Base-by-base conservation (phyloP, 1,139 yeast genomes). In the Saccharomyces hybrid region DNA sequence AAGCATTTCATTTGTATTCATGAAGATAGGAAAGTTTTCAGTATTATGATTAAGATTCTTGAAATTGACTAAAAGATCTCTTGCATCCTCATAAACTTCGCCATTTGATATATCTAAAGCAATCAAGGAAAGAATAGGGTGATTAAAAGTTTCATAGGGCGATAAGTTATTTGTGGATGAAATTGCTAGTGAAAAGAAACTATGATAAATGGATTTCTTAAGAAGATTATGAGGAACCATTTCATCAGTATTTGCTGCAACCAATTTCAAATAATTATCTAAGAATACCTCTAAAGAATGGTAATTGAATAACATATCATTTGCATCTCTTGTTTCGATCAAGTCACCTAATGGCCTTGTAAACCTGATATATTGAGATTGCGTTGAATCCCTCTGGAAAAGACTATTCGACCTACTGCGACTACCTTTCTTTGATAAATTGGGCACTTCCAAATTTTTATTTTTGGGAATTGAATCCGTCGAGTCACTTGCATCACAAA, bases 121-220 rank as follows among this genome's bases (percentile, higher is more conserved):
- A 53, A 90, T 77, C 16, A 91, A 70, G 52, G 91, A 88, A 1
- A 90, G 79, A 1, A 90, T 80, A 0, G 99, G 98, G 67, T 93
- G 98, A 62, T 88, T 86, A 67, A 91, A 86, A 2, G 93, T 84
- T 68, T 93, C 98, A 68, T 88, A 90, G 1, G 96, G 86, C 2
- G 89, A 83, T 5, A 88, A 74, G 26, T 78, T 78, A 41, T 81
- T 78, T 13, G 69, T 67, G 6, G 86, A 77, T 0, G 91, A 77
- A 26, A 87, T 75, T 28, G 88, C 68, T 58, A 83, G 79, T 49
- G 84, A 77, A 59, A 87, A 78, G 60, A 84, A 77, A 50, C 79
- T 78, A 57, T 80, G 71, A 63, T 84, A 88, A n/a, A 86, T 68
- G 4, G 81, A 74, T 47, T 73, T 75, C 52, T 74, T 73, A 47